A percentile compares a stretch with the other conserved stretches of the same genome.
Conservation (phyloP, 2,329 filamentous ascomycete species). For the Cladosporium halotolerans region DNA sequence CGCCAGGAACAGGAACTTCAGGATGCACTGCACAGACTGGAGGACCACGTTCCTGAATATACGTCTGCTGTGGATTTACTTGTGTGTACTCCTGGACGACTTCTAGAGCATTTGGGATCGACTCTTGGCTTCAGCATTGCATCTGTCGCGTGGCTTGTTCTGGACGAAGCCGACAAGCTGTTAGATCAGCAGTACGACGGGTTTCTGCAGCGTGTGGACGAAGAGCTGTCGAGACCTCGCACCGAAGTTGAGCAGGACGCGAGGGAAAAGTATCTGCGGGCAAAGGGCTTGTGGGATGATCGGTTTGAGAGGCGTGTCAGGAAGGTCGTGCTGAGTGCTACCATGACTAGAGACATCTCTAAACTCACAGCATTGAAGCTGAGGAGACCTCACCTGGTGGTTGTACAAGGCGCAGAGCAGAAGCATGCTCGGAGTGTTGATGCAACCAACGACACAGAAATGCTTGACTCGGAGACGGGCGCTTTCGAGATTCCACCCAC, state of each 20-base stretch:
- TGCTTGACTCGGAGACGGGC: slow-evolving; percentile 19
- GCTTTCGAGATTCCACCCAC: slow-evolving; percentile 52
- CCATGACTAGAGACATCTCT: slow-evolving; percentile 80
- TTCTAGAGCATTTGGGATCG: slow-evolving; percentile 82
- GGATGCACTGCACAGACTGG: slow-evolving; percentile 40
- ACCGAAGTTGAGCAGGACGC: slow-evolving; percentile 21
- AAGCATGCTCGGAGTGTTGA: slow-evolving; percentile 31
- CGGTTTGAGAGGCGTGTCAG: slow-evolving; percentile 46
- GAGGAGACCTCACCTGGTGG: slow-evolving; percentile 65
- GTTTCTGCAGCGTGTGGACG: slow-evolving; percentile 23
- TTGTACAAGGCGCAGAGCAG: slow-evolving; percentile 54
- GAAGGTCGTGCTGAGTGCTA: slow-evolving; percentile 85
- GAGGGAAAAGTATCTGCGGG: slow-evolving; percentile 21
- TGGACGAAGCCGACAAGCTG: slow-evolving; percentile 90
- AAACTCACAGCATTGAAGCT: slow-evolving; percentile 70
- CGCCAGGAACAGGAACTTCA: slow-evolving; percentile 27
- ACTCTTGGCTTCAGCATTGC: slow-evolving; percentile 77
- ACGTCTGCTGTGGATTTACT: slow-evolving; percentile 76
- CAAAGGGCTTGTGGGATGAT: slow-evolving; percentile 31
- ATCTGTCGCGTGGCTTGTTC: slow-evolving; percentile 77
- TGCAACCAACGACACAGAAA: slow-evolving; percentile 16
- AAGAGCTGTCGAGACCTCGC: slow-evolving; percentile 17
- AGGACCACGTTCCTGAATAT: slow-evolving; percentile 59
- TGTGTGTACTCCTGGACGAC: slow-evolving; percentile 82
- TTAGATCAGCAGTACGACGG: slow-evolving; percentile 58